Base-by-base conservation (phyloP, 2,329 filamentous ascomycete species). In the Madurella fahalii region DNA sequence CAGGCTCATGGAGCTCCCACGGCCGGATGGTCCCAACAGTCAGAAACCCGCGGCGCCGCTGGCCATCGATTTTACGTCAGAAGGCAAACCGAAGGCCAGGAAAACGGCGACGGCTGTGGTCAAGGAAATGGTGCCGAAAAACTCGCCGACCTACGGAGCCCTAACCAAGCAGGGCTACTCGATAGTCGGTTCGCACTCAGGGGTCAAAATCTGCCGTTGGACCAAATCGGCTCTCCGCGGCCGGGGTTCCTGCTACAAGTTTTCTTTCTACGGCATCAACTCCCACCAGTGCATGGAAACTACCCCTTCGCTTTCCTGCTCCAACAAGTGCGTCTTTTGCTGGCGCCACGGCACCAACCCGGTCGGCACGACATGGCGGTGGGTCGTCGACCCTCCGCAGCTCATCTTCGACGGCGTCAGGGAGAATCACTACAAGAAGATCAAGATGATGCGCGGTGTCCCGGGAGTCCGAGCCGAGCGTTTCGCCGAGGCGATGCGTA, bases 231-330 rank as follows among this genome's bases (percentile, higher is more conserved):
- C 93, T 9, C 84, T 97, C 1, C 89, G 93, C 40, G 93, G 93
- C 12, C 86, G 93, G 40, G 94, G 93, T 4, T 95, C 90, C 20
- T 99, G 93, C 76, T 99, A 99, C 79, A 97, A 99, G 68, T 96
- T 85, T 72, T 95, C 90, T 0, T 95, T 99, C 71, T 99, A 99
- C 71, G 93, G 93, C 47, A 99, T 99, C 70, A 84, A 88, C 61
- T 96, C 92, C 0, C 94, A 99, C 68, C 87, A 95, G 58, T 99
- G 93, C 72, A 99, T 99, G 94, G 93, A 99, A 73, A 93, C 93
- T 2, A 97, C 93, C 0, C 93, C 93, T 0, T 96, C 92, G 0
- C 82, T 99, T 4, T 95, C 90, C 9, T 99, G 93, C 78, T 94
- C 88, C 59, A 97, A 97, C 76, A 97, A 99, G 71, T 97, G 94